These are phyloP conservation scores for Megacollybia marginata DNA, from an alignment of 768 basidiomycete species.

Conservation along the genomic window DNA sequence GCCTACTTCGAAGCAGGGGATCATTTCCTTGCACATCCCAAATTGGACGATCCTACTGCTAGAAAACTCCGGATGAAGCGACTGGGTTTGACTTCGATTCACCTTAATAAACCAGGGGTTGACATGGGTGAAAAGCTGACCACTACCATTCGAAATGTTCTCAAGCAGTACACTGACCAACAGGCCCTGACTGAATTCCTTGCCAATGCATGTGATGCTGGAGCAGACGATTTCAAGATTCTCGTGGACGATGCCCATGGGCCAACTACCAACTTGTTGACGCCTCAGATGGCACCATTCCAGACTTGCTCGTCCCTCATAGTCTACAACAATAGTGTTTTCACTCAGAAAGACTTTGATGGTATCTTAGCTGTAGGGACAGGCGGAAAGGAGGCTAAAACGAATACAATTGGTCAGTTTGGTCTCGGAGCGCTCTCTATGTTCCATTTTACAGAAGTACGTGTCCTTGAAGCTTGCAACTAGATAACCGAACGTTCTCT, in stretches of 20 bases:
- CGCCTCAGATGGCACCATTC: conserved; percentile 25
- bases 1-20: background rate
- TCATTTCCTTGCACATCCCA: conserved; percentile 2
- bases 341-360: conserved; percentile 34
- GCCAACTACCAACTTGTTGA: conserved; percentile 17
- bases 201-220: conserved; percentile 47
- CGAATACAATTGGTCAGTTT: conserved; percentile 41
- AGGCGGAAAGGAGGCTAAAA: conserved; percentile 34
- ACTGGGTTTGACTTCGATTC: conserved; percentile 11
- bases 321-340: conserved; percentile 36
- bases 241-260: conserved; percentile 24
- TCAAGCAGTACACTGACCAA: conserved; percentile 34
- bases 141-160: conserved; percentile 33
- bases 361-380: conserved; percentile 37
- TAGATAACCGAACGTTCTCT: background rate
- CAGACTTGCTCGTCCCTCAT: conserved; percentile 30
- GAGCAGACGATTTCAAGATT: conserved; percentile 34
- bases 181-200: conserved; percentile 44
- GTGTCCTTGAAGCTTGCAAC: conserved; percentile 1
- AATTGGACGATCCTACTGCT: conserved; percentile 6
- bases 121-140: conserved; percentile 38
- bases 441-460: conserved; percentile 47
- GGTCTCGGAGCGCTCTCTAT: conserved; percentile 45
- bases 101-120: conserved; percentile 15
- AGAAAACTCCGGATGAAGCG: conserved; percentile 7